Percentiles rank a stretch among this genome's conserved stretches.
phyloP scores from a whole-genome alignment of 2,329 filamentous ascomycete genomes.

The Alternaria triticina region DNA sequence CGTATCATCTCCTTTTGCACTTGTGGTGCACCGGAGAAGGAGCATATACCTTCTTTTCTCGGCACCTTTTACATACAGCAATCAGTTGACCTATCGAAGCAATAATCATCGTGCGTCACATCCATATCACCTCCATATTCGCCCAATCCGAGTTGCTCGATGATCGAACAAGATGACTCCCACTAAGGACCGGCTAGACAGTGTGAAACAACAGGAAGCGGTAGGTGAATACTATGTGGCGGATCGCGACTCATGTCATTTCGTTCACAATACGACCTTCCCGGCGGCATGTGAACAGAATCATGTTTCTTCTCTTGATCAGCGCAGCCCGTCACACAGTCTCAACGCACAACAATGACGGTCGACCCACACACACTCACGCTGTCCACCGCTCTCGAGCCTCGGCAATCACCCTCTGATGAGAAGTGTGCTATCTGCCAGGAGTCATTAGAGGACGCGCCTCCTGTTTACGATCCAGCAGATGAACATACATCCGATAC shows the following conservation, averaged over 20 bases:
- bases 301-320: neutral
- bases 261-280: neutral
- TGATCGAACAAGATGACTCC: neutral
- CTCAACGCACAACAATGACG: neutral
- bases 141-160: neutral
- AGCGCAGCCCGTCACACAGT: neutral
- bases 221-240: neutral
- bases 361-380: neutral
- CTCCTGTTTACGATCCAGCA: neutral
- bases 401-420: neutral
- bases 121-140: neutral
- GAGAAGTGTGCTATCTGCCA: constrained; percentile 20
- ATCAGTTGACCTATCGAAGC: neutral
- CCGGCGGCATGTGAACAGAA: neutral
- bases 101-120: accelerated
- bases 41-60: neutral
- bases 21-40: neutral
- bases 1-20: neutral
- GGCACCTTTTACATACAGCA: accelerated
- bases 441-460: neutral
- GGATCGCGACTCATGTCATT: neutral
- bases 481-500: neutral
- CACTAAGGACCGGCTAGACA: neutral
- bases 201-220: neutral
- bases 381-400: neutral